Conservation (phyloP, 2,329 filamentous ascomycete genomes). For the Didymella sp. region DNA sequence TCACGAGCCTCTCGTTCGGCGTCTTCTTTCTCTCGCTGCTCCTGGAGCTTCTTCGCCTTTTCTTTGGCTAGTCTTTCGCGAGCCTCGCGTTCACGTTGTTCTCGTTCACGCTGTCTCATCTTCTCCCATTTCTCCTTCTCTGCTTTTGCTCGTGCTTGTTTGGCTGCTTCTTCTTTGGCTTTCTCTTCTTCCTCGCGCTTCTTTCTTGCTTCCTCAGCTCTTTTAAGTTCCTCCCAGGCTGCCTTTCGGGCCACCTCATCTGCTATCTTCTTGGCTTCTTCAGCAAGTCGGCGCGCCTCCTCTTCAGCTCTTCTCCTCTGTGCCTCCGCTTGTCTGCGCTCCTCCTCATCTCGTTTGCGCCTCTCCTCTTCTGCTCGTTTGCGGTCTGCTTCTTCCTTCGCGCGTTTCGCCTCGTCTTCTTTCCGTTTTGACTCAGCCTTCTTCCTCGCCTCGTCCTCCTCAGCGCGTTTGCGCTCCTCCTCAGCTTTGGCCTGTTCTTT, state of each 20-base stretch:
- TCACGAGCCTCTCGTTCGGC: constrained; percentile 48
- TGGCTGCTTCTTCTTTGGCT: constrained; percentile 58
- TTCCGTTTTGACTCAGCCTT: constrained; percentile 52
- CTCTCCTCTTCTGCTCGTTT: constrained; percentile 17
- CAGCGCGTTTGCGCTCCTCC: constrained; percentile 68
- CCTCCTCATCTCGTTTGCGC: constrained; percentile 46
- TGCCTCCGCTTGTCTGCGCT: constrained; percentile 33
- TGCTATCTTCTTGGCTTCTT: constrained; percentile 53
- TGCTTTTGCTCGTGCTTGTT: constrained; percentile 53
- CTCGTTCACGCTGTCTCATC: constrained; percentile 56
- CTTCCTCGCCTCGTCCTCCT: constrained; percentile 46
- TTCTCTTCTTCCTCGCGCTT: constrained; percentile 50
- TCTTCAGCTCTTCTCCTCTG: constrained; percentile 53
- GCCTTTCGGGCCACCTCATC: constrained; percentile 57
- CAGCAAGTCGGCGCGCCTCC: constrained; percentile 50
- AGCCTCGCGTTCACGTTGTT: constrained; percentile 57
- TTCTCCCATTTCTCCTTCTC: constrained; percentile 62
- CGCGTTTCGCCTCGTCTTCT: constrained; percentile 47
- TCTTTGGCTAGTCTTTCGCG: constrained; percentile 55
- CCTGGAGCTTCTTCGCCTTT: constrained; percentile 50
- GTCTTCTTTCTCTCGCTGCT: constrained; percentile 51
- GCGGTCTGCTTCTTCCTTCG: constrained; percentile 55
- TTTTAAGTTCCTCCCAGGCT: constrained; percentile 49
- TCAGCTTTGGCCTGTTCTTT: constrained; percentile 54
- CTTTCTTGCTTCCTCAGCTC: constrained; percentile 44